Evolutionary conservation across 2,329 filamentous ascomycete species (phyloP), one percentile per base, ranked within the genome.

Genomic region (Stachybotrys echinatus): DNA sequence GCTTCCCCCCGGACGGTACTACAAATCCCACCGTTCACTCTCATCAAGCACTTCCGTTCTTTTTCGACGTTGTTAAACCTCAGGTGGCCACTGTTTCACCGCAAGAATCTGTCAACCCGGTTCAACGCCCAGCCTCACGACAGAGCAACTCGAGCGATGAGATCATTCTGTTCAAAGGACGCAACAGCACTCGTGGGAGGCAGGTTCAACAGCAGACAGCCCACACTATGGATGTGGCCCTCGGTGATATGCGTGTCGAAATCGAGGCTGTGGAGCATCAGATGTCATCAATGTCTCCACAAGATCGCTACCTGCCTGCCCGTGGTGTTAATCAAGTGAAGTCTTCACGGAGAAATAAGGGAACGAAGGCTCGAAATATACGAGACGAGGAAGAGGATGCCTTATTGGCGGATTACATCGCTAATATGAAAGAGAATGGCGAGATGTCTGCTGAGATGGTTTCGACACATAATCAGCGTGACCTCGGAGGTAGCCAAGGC

Each of bases 401-500:
- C 1, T 72, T 83, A 40, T 68, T 84, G 57, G 78, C 80, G 1
- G 88, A 92, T 59, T 91, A 91, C 58, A 84, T 89, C 59, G 76
- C 80, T 42, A 89, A 90, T 53, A 74, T 88, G 59, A 68, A 67
- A 18, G 74, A 74, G 1, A 74, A 75, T 45, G 72, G 71, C 22
- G 68, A 71, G 57, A 75, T 40, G 38, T 20, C n/a, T 7, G n/a
- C 12, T n/a, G 3, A 14, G 38, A 8, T n/a, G n/a, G 19, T 3
- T 8, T 20, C n/a, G 17, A 8, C 82, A 63, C 80, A 84, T 14
- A 58, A 59, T 18, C 50, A 48, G 10, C 60, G 61, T 12, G 61
- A 65, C 44, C 50, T 63, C 6, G 60, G 60, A 20, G 62, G 58
- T 14, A 67, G 48, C 10, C 61, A 63, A 40, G 53, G 55, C 14